Evolutionary conservation across 176 grass and related monocot species (phyloP).

Genomic region (Metroxylon sagu): DNA sequence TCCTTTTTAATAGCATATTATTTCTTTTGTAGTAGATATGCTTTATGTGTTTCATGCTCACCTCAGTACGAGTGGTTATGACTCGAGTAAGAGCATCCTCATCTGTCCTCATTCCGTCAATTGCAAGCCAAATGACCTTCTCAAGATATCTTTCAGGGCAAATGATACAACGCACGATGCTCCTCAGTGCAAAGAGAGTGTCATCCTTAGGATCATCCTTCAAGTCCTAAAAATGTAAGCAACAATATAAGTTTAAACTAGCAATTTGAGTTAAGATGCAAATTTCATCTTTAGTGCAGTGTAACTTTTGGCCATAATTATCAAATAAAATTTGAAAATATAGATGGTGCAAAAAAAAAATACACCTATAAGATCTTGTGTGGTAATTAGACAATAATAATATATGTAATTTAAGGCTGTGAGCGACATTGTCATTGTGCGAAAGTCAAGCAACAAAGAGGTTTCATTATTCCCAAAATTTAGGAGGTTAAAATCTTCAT

Average conservation of each 20-base stretch:
- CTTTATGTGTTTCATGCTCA: slow-evolving; percentile 69
- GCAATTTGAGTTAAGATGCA: too few species aligned
- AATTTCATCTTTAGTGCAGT: too few species aligned
- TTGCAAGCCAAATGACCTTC: slow-evolving; percentile 49
- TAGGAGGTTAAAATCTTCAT: too few species aligned
- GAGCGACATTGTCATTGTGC: too few species aligned
- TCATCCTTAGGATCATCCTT: slow-evolving; percentile 78
- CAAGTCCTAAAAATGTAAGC: slow-evolving; percentile 39
- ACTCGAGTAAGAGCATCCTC: slow-evolving; percentile 70
- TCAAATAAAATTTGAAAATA: too few species aligned
- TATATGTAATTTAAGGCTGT: too few species aligned
- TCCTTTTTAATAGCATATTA: slow-evolving; percentile 61
- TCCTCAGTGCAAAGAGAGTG: slow-evolving; percentile 51
- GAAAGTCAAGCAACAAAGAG: too few species aligned
- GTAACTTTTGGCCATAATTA: too few species aligned
- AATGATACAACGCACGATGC: slow-evolving; percentile 56
- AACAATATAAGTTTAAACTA: background rate
- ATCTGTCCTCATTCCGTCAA: slow-evolving; percentile 61
- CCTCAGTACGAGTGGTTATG: slow-evolving; percentile 60
- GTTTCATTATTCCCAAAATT: too few species aligned
- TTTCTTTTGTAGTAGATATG: slow-evolving; percentile 79
- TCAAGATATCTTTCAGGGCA: slow-evolving; percentile 79
- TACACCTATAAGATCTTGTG: too few species aligned
- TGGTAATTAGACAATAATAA: too few species aligned
- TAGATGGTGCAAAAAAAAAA: too few species aligned